Conservation (phyloP, 306 rosid genomes). For the Trichosanthes truncata region DNA sequence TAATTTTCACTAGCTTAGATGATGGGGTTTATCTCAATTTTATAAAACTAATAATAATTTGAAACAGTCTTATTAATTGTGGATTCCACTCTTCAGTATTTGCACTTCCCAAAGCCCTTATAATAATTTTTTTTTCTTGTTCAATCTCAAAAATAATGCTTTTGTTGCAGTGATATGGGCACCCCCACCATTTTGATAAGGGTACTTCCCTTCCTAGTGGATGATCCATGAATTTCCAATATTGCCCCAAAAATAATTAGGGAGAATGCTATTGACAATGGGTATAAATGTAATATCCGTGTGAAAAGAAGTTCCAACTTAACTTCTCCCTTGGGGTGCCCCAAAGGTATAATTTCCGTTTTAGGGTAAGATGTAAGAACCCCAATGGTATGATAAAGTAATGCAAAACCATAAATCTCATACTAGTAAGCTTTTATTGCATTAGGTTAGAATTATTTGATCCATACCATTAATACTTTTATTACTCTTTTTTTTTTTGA, state of each 20-base stretch:
- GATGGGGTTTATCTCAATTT: not conserved
- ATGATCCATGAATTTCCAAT: not conserved
- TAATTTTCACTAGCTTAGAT: not conserved
- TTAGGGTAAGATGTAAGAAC: not conserved
- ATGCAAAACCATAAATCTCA: not conserved
- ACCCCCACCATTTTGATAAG: not conserved
- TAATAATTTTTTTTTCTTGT: conserved; percentile 9
- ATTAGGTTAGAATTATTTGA: not conserved
- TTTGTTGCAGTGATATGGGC: conserved; percentile 12
- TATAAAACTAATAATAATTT: conserved; percentile 2
- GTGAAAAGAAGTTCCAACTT: not conserved
- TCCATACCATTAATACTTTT: not conserved
- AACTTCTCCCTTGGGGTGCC: not conserved
- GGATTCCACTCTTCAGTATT: conserved; percentile 14
- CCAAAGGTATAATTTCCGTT: not conserved
- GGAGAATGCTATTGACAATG: not conserved
- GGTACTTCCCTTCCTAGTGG: not conserved
- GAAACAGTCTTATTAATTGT: conserved; percentile 11
- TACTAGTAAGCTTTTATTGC: not conserved
- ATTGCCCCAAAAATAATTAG: not conserved
- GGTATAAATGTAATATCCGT: not conserved
- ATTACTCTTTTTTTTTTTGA: too few species aligned
- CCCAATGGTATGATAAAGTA: not conserved
- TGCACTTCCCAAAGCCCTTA: conserved; percentile 40
- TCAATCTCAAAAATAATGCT: conserved; percentile 15